Evolutionary conservation across 208 protist species (phyloP), one percentile per base, ranked within the genome.

Genomic region (Leptomonas seymouri): DNA sequence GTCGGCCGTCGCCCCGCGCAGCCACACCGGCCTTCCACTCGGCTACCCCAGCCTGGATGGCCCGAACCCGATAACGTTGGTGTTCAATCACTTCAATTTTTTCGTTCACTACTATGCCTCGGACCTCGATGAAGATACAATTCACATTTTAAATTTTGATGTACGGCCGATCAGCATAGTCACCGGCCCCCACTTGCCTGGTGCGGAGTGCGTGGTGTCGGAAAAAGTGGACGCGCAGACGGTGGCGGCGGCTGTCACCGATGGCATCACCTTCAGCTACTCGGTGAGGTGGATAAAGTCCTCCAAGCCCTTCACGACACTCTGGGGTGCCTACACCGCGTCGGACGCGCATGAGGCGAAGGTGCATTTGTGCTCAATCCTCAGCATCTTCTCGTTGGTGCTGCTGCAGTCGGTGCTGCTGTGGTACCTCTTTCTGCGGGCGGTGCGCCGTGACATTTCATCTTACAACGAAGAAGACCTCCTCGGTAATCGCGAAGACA

Each of bases 331-430:
- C 15, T 99, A 98, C 68, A 81, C 99, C 48, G 67, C 71, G 25
- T 12, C 23, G 20, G 74, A 82, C 28, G 78, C 80, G 58, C 65
- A 56, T 14, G 88, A 93, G 62, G 53, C 80, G 6, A 65, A 88
- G 55, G 85, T 98, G 53, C 97, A 98, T 78, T 98, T 91, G 96
- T 97, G 98, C 78, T 95, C 90, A 14, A 97, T 99, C 57, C 60
- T 98, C 46, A 99, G 98, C 85, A 97, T 90, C n/a, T 84, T 98
- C 11, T 87, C 98, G 50, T 93, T 99, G 27, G 94, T 98, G 14
- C 44, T 99, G 46, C 91, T 99, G 76, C 87, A 99, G 18, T 90
- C 94, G 8, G 64, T 68, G 41, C 93, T 98, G 68, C 75, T 99
- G n/a, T 97, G 96, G 25, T 95, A 98, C 80, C 97, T 99, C 54